Evolutionary conservation across 768 basidiomycete genomes (phyloP), one percentile per base, ranked within the genome.

Genomic region (Brasilioporus rufonigricans): DNA sequence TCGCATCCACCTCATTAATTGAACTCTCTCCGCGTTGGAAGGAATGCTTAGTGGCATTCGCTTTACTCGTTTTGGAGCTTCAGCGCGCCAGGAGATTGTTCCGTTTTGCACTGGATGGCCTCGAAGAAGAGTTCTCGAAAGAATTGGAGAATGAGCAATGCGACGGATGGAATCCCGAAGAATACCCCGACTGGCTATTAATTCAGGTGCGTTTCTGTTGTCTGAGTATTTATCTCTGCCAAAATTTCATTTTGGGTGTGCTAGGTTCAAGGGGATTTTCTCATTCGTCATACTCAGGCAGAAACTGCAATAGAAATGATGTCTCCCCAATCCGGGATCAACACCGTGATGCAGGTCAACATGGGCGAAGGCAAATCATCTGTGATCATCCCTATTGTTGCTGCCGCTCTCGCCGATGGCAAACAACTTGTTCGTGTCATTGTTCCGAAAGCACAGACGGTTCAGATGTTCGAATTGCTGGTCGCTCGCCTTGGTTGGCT

Each of bases 391-490:
- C 46, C 33, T 3, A 48, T 48, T 6, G 36, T 21, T 39, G 50
- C 74, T 1, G 62, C 73, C 1, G 60, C 69, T 7, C 67, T 81
- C 13, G 76, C 80, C 0, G 68, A 81, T 57, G 74, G 75, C 1
- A 21, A 68, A 1, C 71, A 62, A 31, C 69, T 82, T 3, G 74
- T 74, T 23, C 73, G 81, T 26, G 72, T 82, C 23, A 63, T 82
- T 5, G 74, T 78, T 18, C 67, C 80, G 27, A 80, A 78, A 53
- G 64, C 77, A 0, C 63, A 81, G 16, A 61, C 67, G 0, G 63
- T 55, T 5, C 77, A 77, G 53, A 80, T 79, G 77, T 78, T 82
- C 58, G 71, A 75, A 21, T 51, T 77, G 11, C 69, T 82, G 2
- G 68, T 68, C 5, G 62, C 71, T 14, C 70, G 75, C 14, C 57